These are phyloP conservation scores for Ailanthus altissimus DNA, from an alignment of 345 rosid genomes.

Conservation along the genomic window DNA sequence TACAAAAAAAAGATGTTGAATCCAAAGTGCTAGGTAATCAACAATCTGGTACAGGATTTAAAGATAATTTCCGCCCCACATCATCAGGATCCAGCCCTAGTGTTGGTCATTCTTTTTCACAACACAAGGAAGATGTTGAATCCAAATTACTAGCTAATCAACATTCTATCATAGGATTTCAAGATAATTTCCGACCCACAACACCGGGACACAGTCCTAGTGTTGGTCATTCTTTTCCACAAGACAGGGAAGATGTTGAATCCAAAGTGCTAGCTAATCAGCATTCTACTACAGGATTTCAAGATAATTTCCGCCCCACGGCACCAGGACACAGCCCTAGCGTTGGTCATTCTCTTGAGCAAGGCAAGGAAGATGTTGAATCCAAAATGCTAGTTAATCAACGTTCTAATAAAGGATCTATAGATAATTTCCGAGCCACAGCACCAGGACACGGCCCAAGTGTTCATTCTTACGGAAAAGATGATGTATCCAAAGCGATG, in stretches of 20 bases:
- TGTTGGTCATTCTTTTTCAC: slow-evolving; percentile 29
- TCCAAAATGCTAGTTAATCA: background rate
- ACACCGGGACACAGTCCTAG: slow-evolving; percentile 49
- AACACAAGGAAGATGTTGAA: slow-evolving; percentile 1
- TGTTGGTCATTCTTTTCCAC: background rate
- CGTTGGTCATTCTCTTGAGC: slow-evolving; percentile 30
- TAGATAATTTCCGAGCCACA: slow-evolving; percentile 47
- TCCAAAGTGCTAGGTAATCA: too few species aligned
- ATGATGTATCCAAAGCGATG: too few species aligned
- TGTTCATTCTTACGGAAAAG: slow-evolving; percentile 25
- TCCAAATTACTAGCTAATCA: background rate
- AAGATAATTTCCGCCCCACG: slow-evolving; percentile 34
- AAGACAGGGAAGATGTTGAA: background rate
- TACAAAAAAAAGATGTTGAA: background rate
- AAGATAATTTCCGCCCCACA: too few species aligned
- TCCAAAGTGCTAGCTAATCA: background rate
- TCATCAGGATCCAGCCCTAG: slow-evolving; percentile 10
- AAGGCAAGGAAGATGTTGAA: background rate
- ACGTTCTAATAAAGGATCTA: slow-evolving; percentile 26
- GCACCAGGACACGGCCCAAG: slow-evolving; percentile 50
- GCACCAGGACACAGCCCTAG: slow-evolving; percentile 49
- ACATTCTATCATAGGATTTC: slow-evolving; percentile 27
- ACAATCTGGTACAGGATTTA: too few species aligned
- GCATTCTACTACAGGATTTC: background rate
- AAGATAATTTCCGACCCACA: slow-evolving; percentile 47